Evolutionary conservation across 2,329 filamentous ascomycete species (phyloP).

Genomic region (Blastomyces parvus): DNA sequence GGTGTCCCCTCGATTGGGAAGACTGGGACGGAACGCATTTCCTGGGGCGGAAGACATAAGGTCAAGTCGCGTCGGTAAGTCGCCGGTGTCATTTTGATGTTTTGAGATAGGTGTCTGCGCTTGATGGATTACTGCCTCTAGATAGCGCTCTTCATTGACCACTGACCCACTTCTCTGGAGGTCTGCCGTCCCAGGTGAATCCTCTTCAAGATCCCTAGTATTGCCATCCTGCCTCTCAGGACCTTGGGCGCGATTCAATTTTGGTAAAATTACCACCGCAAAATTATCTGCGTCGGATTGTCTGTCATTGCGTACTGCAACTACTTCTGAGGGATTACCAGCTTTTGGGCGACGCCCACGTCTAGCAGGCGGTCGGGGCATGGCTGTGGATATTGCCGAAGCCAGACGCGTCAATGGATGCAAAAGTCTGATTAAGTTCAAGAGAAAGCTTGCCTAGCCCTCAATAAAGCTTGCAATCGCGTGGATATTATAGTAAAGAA

Average conservation of each 20-base stretch:
- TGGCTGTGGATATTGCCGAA: background rate
- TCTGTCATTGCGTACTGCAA: background rate
- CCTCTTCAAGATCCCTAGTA: background rate
- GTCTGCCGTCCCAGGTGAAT: background rate
- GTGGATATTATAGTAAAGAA: background rate
- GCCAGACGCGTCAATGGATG: background rate
- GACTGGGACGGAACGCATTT: constrained; percentile 2
- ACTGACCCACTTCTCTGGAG: background rate
- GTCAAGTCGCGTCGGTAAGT: background rate
- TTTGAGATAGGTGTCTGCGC: background rate
- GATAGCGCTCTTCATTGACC: background rate
- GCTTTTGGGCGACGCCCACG: constrained; percentile 11
- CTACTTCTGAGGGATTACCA: background rate
- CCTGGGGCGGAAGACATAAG: background rate
- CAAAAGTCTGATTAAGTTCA: background rate
- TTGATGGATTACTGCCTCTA: background rate
- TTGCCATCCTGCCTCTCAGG: background rate
- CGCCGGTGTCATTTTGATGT: background rate
- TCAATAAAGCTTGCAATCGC: background rate
- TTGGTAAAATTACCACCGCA: background rate
- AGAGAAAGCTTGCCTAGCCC: background rate
- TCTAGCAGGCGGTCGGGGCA: constrained; percentile 15
- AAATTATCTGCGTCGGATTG: background rate
- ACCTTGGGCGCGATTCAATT: background rate
- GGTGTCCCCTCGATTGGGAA: constrained; percentile 11